phyloP scores from a whole-genome alignment of 352 stramenopile species.

The Thraustotheca clavata region DNA sequence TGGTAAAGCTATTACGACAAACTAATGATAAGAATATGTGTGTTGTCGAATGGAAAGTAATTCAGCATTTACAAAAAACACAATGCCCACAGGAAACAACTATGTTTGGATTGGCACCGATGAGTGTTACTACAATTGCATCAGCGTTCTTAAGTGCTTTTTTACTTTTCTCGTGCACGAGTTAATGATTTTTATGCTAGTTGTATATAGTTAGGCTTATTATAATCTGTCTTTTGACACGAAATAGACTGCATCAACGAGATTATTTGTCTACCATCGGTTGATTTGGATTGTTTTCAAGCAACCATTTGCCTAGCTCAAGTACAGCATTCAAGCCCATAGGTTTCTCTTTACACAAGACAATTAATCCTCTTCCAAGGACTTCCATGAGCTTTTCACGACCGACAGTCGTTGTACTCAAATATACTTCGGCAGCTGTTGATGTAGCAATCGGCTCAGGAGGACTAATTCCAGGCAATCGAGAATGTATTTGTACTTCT shows the following conservation, averaged over 20 bases:
- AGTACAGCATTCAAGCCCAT: conserved; percentile 59
- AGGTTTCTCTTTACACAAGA: conserved; percentile 77
- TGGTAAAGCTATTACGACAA: conserved; percentile 14
- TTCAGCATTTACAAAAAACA: not conserved
- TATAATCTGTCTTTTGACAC: not conserved
- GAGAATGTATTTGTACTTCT: conserved; percentile 50
- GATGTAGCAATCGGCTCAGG: conserved; percentile 48
- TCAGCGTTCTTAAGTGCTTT: conserved; percentile 10
- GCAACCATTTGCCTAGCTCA: conserved; percentile 78
- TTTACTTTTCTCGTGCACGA: conserved; percentile 18
- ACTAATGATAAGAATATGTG: not conserved
- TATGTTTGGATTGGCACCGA: not conserved
- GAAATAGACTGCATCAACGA: too few species aligned
- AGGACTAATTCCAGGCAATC: conserved; percentile 43
- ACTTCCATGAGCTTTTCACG: conserved; percentile 49
- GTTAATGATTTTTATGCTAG: too few species aligned
- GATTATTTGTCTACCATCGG: conserved; percentile 22
- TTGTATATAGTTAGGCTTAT: conserved; percentile 7
- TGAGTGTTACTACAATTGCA: conserved; percentile 20
- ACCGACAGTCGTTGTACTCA: conserved; percentile 43
- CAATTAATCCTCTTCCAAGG: conserved; percentile 57
- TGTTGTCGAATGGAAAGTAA: conserved; percentile 15
- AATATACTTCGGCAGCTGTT: conserved; percentile 48
- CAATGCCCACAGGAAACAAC: not conserved
- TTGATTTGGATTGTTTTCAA: conserved; percentile 81